Evolutionary conservation across 2,329 filamentous ascomycete genomes (phyloP).

Genomic region (Clarireedia sp.): DNA sequence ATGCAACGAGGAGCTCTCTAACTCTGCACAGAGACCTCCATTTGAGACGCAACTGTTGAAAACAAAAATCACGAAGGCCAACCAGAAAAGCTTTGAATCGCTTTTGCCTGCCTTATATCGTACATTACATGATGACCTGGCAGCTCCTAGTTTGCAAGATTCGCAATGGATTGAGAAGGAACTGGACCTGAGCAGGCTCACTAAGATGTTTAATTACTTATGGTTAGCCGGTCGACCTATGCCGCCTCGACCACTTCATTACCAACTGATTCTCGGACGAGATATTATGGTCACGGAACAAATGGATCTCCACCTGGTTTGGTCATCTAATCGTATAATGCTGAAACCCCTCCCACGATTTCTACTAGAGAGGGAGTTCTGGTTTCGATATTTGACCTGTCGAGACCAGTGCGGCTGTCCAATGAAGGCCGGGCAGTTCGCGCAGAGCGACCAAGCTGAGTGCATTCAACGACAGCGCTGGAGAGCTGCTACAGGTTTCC

Average conservation of each 20-base stretch:
- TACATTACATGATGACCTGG: too few species aligned
- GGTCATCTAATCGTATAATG: constrained; percentile 25
- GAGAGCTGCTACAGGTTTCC: constrained; percentile 26
- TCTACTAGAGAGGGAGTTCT: constrained; percentile 25
- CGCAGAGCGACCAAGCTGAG: background rate
- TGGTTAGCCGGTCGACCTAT: constrained; percentile 12
- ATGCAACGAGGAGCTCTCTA: too few species aligned
- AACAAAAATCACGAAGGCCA: too few species aligned
- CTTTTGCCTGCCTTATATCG: too few species aligned
- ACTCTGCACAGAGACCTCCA: too few species aligned
- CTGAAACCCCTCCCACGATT: constrained; percentile 30
- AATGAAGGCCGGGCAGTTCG: background rate
- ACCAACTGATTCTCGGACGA: constrained; percentile 25
- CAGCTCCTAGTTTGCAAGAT: too few species aligned
- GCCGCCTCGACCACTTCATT: constrained; percentile 24
- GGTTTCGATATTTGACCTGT: constrained; percentile 11
- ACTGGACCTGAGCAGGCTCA: too few species aligned
- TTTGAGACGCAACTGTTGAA: too few species aligned
- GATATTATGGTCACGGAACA: constrained; percentile 30
- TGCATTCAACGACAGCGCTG: background rate
- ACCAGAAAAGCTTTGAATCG: too few species aligned
- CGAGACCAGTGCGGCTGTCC: background rate
- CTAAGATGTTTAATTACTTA: background rate
- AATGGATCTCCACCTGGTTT: constrained; percentile 31
- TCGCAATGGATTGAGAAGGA: too few species aligned